phyloP scores from a whole-genome alignment of 495 filamentous ascomycete species.

The Antarctomyces pellizariae region DNA sequence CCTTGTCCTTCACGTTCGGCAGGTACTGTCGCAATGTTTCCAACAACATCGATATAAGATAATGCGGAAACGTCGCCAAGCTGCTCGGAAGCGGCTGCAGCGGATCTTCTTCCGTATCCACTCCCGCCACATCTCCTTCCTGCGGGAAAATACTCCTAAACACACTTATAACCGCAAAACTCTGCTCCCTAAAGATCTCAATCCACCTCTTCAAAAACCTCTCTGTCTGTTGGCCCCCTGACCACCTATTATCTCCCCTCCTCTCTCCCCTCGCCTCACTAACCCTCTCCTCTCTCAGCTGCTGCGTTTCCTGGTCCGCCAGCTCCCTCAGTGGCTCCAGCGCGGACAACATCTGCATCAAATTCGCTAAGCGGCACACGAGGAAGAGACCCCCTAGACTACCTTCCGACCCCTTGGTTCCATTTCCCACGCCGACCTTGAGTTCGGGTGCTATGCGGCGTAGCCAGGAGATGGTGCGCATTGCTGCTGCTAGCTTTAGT shows the following conservation, averaged over 20 bases:
- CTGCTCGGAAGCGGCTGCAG: slow-evolving; percentile 51
- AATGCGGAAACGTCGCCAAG: slow-evolving; percentile 62
- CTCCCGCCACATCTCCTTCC: slow-evolving; percentile 11
- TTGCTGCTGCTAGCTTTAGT: slow-evolving; percentile 72
- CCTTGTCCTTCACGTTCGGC: slow-evolving; percentile 58
- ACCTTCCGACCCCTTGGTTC: slow-evolving; percentile 29
- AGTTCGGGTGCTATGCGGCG: slow-evolving; percentile 68
- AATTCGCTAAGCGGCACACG: slow-evolving; percentile 58
- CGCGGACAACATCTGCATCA: slow-evolving; percentile 60
- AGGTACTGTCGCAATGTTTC: slow-evolving; percentile 61
- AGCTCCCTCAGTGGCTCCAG: slow-evolving; percentile 69
- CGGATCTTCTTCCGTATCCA: slow-evolving; percentile 22
- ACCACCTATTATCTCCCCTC: slow-evolving; percentile 23
- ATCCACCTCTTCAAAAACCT: slow-evolving; percentile 87
- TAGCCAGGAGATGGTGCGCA: slow-evolving; percentile 83
- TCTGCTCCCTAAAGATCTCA: slow-evolving; percentile 96
- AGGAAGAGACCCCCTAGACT: slow-evolving; percentile 65
- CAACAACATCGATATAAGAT: slow-evolving; percentile 62
- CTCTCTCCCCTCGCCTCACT: slow-evolving; percentile 6
- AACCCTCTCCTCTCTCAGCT: slow-evolving; percentile 13
- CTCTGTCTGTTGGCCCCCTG: slow-evolving; percentile 77
- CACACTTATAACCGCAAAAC: slow-evolving; percentile 82
- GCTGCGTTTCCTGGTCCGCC: slow-evolving; percentile 61
- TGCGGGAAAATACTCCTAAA: slow-evolving; percentile 68
- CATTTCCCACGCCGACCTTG: slow-evolving; percentile 24